A percentile compares a stretch with the other conserved stretches of the same genome.
Evolutionary conservation across 2,329 filamentous ascomycete genomes (phyloP).

Genomic region (Lomentospora prolificans): DNA sequence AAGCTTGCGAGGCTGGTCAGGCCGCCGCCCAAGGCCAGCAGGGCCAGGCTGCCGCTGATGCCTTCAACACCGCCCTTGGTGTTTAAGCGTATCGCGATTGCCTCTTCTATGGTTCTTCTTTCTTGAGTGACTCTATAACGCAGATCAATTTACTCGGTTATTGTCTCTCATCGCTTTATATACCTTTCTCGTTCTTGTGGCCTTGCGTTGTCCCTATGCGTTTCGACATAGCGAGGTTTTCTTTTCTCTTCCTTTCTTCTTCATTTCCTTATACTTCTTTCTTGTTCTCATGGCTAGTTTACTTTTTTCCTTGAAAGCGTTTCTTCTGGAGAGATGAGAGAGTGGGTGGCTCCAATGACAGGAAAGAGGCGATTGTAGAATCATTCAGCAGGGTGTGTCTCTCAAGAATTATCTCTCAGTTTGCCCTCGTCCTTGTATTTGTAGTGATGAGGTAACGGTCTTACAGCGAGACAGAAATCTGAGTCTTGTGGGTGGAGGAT

Average conservation of each 20-base stretch:
- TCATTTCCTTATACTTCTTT: neutral
- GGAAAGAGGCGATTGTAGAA: neutral
- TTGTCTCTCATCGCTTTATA: neutral
- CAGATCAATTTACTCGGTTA: neutral
- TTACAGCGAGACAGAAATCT: neutral
- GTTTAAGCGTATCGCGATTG: neutral
- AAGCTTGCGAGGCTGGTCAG: slow-evolving; percentile 13
- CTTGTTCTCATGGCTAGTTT: neutral
- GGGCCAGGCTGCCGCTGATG: slow-evolving; percentile 15
- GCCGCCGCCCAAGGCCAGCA: slow-evolving; percentile 13
- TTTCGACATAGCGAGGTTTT: slow-evolving; percentile 1
- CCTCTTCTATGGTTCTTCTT: neutral
- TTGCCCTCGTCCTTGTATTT: neutral
- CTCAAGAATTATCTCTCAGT: neutral
- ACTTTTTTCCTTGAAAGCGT: neutral
- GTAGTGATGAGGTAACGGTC: slow-evolving; percentile 5
- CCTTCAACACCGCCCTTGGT: slow-evolving; percentile 14
- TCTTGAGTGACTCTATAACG: neutral
- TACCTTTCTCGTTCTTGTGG: neutral
- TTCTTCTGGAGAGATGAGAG: neutral
- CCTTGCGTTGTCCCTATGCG: neutral
- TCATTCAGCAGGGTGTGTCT: neutral
- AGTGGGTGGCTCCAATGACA: slow-evolving; percentile 1
- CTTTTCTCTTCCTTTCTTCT: neutral
- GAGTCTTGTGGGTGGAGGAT: neutral